phyloP scores from a whole-genome alignment of 768 basidiomycete genomes.

The Sporobolomyces pararoseus region DNA sequence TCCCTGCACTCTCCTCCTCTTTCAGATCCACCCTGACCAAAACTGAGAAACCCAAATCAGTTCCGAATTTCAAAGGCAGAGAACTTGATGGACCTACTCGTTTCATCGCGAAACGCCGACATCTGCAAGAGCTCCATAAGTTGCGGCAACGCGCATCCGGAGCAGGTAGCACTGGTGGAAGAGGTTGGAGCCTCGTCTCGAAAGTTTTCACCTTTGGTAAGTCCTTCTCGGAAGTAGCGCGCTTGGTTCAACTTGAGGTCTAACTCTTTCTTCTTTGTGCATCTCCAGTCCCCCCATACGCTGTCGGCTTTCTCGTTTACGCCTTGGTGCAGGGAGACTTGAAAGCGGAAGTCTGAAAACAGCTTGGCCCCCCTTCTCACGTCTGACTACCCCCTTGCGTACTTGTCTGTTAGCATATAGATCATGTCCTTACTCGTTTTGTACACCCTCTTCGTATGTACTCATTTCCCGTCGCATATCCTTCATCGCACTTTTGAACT shows the following conservation, averaged over 20 bases:
- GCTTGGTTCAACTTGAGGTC: background rate
- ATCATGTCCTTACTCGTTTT: too few relatives aligned
- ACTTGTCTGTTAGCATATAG: too few relatives aligned
- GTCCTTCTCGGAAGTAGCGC: background rate
- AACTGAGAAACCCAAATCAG: too few relatives aligned
- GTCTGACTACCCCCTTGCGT: background rate
- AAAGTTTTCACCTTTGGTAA: conserved; percentile 16
- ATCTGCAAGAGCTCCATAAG: conserved; percentile 7
- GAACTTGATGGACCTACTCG: conserved; percentile 21
- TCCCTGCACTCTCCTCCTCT: background rate
- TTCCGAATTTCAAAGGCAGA: background rate
- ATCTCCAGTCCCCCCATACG: conserved; percentile 28
- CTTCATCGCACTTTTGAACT: too few relatives aligned
- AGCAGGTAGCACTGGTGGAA: too few relatives aligned
- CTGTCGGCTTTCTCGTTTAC: conserved; percentile 22
- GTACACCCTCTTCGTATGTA: too few relatives aligned
- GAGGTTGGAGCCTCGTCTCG: conserved; percentile 9
- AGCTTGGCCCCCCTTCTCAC: background rate
- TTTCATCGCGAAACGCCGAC: conserved; percentile 17
- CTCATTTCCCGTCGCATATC: background rate
- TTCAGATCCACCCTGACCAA: too few relatives aligned
- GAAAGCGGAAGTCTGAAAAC: conserved; percentile 24
- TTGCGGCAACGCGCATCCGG: background rate
- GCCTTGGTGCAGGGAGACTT: conserved; percentile 27
- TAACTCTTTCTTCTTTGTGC: background rate